Percentiles rank a stretch among this genome's conserved stretches.
These are phyloP conservation scores for Sechiopsis laciniata DNA, from an alignment of 306 rosid species.

Conservation along the genomic window DNA sequence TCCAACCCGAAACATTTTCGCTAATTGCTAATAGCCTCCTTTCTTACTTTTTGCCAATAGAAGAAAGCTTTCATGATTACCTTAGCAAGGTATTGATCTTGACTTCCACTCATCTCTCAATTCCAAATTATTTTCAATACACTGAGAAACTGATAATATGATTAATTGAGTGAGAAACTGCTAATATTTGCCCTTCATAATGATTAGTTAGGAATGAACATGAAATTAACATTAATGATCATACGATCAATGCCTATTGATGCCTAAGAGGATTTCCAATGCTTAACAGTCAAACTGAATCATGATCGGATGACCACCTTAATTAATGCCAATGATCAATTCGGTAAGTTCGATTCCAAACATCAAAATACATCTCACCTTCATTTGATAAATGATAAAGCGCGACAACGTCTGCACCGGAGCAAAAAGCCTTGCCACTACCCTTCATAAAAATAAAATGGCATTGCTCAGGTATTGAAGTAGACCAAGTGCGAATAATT, in stretches of 20 bases:
- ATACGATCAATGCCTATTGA: neutral
- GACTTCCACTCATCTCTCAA: neutral
- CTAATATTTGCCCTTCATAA: neutral
- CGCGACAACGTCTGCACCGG: conserved; percentile 74
- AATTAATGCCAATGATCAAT: neutral
- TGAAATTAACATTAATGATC: neutral
- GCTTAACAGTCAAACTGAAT: neutral
- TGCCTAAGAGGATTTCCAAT: neutral
- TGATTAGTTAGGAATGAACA: neutral
- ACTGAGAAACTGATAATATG: neutral
- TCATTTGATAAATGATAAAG: conserved; percentile 55
- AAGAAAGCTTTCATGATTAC: neutral
- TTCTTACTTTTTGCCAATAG: neutral
- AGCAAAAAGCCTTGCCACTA: conserved; percentile 84
- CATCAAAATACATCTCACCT: conserved; percentile 40
- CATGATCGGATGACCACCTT: neutral
- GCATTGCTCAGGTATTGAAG: conserved; percentile 33
- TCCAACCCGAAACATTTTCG: neutral
- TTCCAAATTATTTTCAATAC: neutral
- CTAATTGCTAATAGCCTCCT: neutral
- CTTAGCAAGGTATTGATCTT: neutral
- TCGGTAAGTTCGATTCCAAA: neutral
- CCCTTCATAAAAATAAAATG: conserved; percentile 54
- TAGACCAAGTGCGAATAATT: conserved; percentile 16
- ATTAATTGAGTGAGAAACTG: neutral